Conservation (phyloP, 2,329 filamentous ascomycete species). For the Talaromyces atroroseus region DNA sequence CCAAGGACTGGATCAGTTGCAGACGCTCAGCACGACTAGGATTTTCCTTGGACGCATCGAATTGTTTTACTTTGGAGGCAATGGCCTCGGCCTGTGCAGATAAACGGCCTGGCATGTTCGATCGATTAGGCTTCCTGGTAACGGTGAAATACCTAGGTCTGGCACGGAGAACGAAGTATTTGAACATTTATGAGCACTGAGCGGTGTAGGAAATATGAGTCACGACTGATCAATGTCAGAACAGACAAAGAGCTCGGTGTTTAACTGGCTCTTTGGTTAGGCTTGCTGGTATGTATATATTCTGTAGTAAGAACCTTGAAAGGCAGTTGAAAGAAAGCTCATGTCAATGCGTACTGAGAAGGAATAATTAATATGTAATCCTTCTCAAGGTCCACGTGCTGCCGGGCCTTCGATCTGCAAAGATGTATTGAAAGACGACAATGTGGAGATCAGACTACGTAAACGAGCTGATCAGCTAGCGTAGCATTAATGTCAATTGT, state of each 20-base stretch:
- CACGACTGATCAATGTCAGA: not conserved
- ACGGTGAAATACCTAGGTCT: not conserved
- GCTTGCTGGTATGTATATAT: not conserved
- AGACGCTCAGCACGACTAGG: slow-evolving; percentile 14
- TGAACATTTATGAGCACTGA: not conserved
- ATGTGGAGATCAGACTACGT: not conserved
- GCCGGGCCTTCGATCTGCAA: not conserved
- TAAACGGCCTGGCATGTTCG: slow-evolving; percentile 4
- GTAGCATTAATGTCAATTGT: not conserved
- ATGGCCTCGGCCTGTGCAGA: slow-evolving; percentile 14
- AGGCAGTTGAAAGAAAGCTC: not conserved
- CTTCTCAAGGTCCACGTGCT: not conserved
- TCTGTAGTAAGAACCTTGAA: not conserved
- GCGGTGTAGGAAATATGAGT: not conserved
- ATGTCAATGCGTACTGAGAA: not conserved
- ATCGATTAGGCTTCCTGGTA: not conserved
- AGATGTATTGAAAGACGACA: not conserved
- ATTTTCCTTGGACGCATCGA: slow-evolving; percentile 8
- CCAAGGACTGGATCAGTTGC: slow-evolving; percentile 13
- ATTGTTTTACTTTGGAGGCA: slow-evolving; percentile 12
- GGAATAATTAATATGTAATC: not conserved
- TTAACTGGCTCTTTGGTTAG: too few species aligned
- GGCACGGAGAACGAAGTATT: not conserved
- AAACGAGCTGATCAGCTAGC: not conserved
- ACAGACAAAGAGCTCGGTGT: not conserved